Conservation (phyloP, 768 basidiomycete genomes). For the Pholiota microspora region DNA sequence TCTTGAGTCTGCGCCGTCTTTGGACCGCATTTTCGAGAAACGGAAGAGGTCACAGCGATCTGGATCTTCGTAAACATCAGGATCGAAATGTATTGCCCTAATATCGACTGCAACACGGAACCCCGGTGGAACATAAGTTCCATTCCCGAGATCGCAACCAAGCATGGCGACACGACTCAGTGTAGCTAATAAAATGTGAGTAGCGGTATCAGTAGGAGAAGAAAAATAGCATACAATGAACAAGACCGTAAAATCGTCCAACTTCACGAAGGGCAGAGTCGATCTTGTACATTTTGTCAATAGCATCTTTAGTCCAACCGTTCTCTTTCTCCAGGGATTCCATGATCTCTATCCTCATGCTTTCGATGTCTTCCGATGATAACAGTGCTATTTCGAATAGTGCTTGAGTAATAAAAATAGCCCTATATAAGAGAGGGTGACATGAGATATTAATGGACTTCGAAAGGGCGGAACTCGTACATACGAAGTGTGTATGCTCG, state of each 20-base stretch:
- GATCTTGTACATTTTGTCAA: slow-evolving; percentile 32
- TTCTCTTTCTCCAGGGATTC: slow-evolving; percentile 32
- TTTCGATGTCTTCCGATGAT: slow-evolving; percentile 24
- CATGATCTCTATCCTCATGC: slow-evolving; percentile 30
- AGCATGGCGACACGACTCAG: slow-evolving; percentile 27
- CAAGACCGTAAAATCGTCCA: slow-evolving; percentile 31
- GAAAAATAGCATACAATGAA: slow-evolving; percentile 25
- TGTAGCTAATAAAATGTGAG: slow-evolving; percentile 23
- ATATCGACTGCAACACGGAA: slow-evolving; percentile 32
- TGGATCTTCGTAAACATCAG: slow-evolving; percentile 32
- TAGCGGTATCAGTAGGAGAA: neutral
- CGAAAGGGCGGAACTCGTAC: slow-evolving; percentile 18
- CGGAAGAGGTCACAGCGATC: slow-evolving; percentile 34
- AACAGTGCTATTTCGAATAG: slow-evolving; percentile 33
- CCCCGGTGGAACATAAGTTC: slow-evolving; percentile 29
- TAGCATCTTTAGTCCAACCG: slow-evolving; percentile 33
- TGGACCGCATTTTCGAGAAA: slow-evolving; percentile 31
- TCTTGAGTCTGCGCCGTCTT: slow-evolving; percentile 27
- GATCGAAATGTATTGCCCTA: slow-evolving; percentile 32
- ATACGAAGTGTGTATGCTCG: slow-evolving; percentile 38
- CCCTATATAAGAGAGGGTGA: slow-evolving; percentile 15
- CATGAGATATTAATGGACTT: neutral
- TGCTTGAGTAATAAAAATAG: slow-evolving; percentile 35
- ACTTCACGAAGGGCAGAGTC: slow-evolving; percentile 36
- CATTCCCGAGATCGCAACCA: slow-evolving; percentile 29